Base-by-base conservation (phyloP, 768 basidiomycete species). In the Tulasnella sp. region DNA sequence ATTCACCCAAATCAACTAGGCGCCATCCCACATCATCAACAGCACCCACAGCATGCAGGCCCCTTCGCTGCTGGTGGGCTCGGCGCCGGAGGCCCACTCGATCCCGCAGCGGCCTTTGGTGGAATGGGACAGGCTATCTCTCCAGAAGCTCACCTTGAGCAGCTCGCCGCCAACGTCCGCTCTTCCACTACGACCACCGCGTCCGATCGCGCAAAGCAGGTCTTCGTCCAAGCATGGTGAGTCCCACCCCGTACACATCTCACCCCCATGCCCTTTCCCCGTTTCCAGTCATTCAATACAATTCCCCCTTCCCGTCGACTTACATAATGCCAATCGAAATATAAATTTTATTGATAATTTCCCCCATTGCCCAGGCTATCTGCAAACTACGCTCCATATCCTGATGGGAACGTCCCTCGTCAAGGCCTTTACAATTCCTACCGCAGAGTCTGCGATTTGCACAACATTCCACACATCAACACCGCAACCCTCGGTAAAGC, bases 391-490 rank as follows among this genome's bases (percentile, higher is more conserved):
- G 90, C 92, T 5, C 90, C 92, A 14, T 94, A 92, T 80, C 91
- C 91, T 52, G 93, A 94, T 80, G 93, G 93, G 40, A 95, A 95
- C 79, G 94, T 95, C 40, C 92, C 94, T 62, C 88, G 94, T 68
- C 94, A 96, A 78, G 94, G 94, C 6, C 87, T 97, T 67, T 97
- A 95, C 81, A 92, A 93, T 79, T 95, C 94, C 39, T 97, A 95
- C 81, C 86, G 90, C 74, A 84, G 92, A 70, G 89, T 95, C 72
- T 95, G 92, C 80, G 92, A 94, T 82, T 90, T 93, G 81, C 93
- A 95, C 81, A 90, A 91, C 67, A 91, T 95, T 74, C 92, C 91
- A 68, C 92, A 95, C 78, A 93, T 96, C 83, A 97, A 95, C 83
- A 94, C 94, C 41, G 95, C 95, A 76, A 94, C 94, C 1, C 85